Evolutionary conservation across 441 rosid genomes (phyloP).

Genomic region (Bocquillonia castaneifolia): DNA sequence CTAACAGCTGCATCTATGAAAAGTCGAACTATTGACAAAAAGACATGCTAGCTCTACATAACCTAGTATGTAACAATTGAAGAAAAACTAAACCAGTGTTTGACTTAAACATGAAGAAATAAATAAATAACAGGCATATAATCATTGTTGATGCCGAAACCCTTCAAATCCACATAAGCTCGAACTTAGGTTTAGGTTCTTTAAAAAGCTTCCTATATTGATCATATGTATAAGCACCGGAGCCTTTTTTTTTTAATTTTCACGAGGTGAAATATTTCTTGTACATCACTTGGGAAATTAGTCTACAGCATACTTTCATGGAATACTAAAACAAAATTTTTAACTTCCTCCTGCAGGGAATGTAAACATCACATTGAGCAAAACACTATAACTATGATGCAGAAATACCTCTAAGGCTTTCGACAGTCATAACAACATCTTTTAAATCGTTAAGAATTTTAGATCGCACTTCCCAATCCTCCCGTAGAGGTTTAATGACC

Average conservation of each 20-base stretch:
- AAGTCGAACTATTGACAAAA: not conserved
- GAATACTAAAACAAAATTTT: slow-evolving; percentile 1
- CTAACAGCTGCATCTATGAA: not conserved
- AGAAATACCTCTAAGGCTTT: slow-evolving; percentile 63
- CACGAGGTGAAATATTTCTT: not conserved
- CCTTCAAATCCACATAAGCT: not conserved
- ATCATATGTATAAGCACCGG: not conserved
- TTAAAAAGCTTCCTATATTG: not conserved
- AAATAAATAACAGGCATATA: not conserved
- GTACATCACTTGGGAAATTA: not conserved
- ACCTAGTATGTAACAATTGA: not conserved
- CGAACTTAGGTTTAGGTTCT: not conserved
- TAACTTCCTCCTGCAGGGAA: not conserved
- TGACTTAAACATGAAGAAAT: not conserved
- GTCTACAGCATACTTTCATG: not conserved
- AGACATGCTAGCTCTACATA: not conserved
- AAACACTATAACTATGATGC: slow-evolving; percentile 14
- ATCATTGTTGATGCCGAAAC: not conserved
- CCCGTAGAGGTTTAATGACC: slow-evolving; percentile 49
- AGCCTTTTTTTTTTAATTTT: not conserved
- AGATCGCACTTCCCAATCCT: slow-evolving; percentile 46
- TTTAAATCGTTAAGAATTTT: slow-evolving; percentile 51
- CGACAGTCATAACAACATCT: slow-evolving; percentile 46
- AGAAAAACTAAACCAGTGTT: not conserved
- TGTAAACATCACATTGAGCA: not conserved